A percentile compares a stretch with the other conserved stretches of the same genome.
Conservation (phyloP, 345 rosid genomes). For the Arabidopsis arenosa region DNA sequence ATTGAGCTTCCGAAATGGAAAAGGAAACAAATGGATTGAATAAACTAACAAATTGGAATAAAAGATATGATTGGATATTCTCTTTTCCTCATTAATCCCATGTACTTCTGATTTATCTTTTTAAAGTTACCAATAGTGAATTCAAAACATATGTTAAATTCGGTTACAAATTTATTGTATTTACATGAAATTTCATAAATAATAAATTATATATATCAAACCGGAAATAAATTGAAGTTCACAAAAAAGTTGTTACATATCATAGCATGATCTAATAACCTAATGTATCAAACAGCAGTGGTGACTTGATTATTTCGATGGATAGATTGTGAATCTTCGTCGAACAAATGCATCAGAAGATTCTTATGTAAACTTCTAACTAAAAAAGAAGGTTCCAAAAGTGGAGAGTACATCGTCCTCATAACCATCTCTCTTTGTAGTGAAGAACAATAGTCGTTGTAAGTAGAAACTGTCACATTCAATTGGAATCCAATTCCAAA, state of each 20-base stretch:
- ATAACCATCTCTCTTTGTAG: slow-evolving; percentile 57
- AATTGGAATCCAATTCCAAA: slow-evolving; percentile 70
- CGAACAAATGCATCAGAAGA: slow-evolving; percentile 9
- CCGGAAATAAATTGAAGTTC: background rate
- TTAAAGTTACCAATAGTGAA: background rate
- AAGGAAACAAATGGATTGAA: slow-evolving; percentile 34
- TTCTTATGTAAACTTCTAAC: slow-evolving; percentile 28
- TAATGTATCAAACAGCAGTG: slow-evolving; percentile 20
- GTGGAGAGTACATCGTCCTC: slow-evolving; percentile 39
- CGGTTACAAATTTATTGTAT: background rate
- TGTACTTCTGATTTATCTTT: too few relatives aligned
- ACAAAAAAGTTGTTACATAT: background rate
- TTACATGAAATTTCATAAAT: background rate
- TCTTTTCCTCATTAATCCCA: too few relatives aligned
- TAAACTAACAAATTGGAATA: slow-evolving; percentile 36
- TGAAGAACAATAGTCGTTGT: slow-evolving; percentile 55
- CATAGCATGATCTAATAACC: background rate
- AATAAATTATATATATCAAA: background rate
- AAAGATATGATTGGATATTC: background rate
- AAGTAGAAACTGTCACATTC: slow-evolving; percentile 61
- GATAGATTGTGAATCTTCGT: slow-evolving; percentile 29
- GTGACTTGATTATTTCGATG: slow-evolving; percentile 27
- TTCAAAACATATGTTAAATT: background rate
- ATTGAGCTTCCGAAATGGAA: slow-evolving; percentile 38
- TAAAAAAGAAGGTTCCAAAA: slow-evolving; percentile 35